Base-by-base conservation (phyloP, 2,329 filamentous ascomycete species). In the Penicillium sp. region DNA sequence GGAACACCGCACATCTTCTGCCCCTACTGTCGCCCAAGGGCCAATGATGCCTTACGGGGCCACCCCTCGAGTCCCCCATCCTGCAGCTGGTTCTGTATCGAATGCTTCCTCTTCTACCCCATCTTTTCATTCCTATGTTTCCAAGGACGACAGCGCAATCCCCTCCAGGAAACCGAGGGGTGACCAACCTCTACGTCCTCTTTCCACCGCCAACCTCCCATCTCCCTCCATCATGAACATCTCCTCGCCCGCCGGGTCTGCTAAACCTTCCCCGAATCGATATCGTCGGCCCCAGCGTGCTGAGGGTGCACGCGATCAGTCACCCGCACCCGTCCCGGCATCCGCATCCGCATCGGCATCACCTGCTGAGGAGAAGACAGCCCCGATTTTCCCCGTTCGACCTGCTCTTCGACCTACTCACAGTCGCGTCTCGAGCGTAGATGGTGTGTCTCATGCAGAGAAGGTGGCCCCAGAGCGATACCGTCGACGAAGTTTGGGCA, bases 401-500 rank as follows among this genome's bases (percentile, higher is more conserved):
- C 41, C 36, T 67, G 64, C 75, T 62, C 64, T 75, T 45, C 74
- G 74, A 67, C 64, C 36, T 6, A 81, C 68, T 69, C 85, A 70
- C 78, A 80, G 64, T 76, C 82, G 76, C 73, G 82, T 68, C 70
- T 83, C 70, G 12, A 87, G 84, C 61, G 81, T 81, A 44, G 90
- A 95, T 70, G 89, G 94, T 62, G 83, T 85, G 67, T 82, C 85
- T 51, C 66, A 90, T 33, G 54, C 56, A 5, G 67, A 73, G 42
- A 66, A 64, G 41, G 80, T 63, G 84, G 79, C 78, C 82, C 16
- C 90, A 93, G 90, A 88, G 72, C 82, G 89, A 66, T 88, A 91
- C 72, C 82, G 91, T 63, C 85, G 91, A 67, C 85, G 91, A 60
- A 96, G 91, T 73, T 83, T 95, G 75, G 89, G 89, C 60, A 87